Evolutionary conservation across 2,329 filamentous ascomycete species (phyloP).

Genomic region (Cercospora zeina): DNA sequence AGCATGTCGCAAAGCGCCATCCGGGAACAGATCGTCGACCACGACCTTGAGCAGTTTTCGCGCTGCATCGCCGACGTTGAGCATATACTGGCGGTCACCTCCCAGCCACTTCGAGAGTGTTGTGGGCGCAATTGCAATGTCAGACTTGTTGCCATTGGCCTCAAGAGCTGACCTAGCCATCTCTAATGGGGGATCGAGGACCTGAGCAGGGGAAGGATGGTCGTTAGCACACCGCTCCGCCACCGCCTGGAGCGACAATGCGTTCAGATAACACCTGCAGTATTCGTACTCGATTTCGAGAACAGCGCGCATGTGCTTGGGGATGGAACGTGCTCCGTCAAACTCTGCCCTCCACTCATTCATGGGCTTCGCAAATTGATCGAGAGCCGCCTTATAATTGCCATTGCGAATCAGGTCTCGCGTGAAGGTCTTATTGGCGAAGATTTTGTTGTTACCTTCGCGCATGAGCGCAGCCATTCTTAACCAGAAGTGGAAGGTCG

Average conservation of each 20-base stretch:
- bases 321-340: slow-evolving; percentile 61
- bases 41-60: slow-evolving; percentile 75
- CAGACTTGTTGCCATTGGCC: slow-evolving; percentile 42
- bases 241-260: slow-evolving; percentile 87
- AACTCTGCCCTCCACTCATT: slow-evolving; percentile 79
- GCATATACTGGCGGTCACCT: slow-evolving; percentile 62
- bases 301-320: slow-evolving; percentile 66
- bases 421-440: slow-evolving; percentile 82
- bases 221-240: slow-evolving; percentile 88
- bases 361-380: slow-evolving; percentile 77
- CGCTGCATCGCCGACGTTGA: slow-evolving; percentile 73
- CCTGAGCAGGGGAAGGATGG: slow-evolving; percentile 47
- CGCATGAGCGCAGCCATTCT: slow-evolving; percentile 93
- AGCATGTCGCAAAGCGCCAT: slow-evolving; percentile 76
- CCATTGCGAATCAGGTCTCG: slow-evolving; percentile 85
- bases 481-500: slow-evolving; percentile 81
- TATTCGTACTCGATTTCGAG: slow-evolving; percentile 95
- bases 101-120: slow-evolving; percentile 55
- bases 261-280: slow-evolving; percentile 91
- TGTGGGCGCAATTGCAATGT: slow-evolving; percentile 48
- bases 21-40: slow-evolving; percentile 71
- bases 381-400: slow-evolving; percentile 76
- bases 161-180: slow-evolving; percentile 39
- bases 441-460: slow-evolving; percentile 82
- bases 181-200: slow-evolving; percentile 35